Evolutionary conservation across 345 rosid genomes (phyloP), one percentile per base, ranked within the genome.

Genomic region (Anacardium occidentale): DNA sequence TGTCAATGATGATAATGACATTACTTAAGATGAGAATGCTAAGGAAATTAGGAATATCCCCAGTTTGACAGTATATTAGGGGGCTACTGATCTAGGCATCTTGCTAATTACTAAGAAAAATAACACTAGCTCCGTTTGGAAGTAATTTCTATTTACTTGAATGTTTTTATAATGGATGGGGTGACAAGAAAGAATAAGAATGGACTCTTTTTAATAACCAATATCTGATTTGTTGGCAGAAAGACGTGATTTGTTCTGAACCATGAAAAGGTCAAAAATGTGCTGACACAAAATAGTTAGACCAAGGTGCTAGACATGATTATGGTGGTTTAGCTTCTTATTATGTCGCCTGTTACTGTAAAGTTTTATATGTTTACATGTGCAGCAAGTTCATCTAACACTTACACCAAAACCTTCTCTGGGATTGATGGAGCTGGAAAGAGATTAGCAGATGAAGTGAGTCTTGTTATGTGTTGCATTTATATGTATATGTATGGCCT

Each of bases 361-460:
- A 66, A 65, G 50, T 64, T 72, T 70, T 61, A 64, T 17, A 29
- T 24, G 21, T 26, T 74, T 40, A 66, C 75, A 44, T 71, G 60
- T 74, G 78, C 93, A 94, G 99, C 97, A 51, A 94, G 99, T 87
- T 91, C 98, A 3, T 83, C 85, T 44, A 94, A 94, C 66, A 84
- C 92, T 12, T 91, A 72, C 76, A 83, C 89, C 61, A 95, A 86
- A 83, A 95, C 99, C 34, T 91, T 95, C 76, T 61, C 89, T 69
- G 99, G 99, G 62, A 76, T 94, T 14, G 94, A 87, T 83, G 99
- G 96, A 71, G 99, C 98, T 78, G 98, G 99, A 66, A 92, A 82
- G 77, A 82, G 99, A 73, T 80, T 94, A 66, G 98, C 99, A 40
- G 89, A 89, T 64, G 99, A 92, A 84, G 98, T 92, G 80, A 92